Evolutionary conservation across 257 asterid species (phyloP).

Genomic region (Rauvolfia tetraphylla): DNA sequence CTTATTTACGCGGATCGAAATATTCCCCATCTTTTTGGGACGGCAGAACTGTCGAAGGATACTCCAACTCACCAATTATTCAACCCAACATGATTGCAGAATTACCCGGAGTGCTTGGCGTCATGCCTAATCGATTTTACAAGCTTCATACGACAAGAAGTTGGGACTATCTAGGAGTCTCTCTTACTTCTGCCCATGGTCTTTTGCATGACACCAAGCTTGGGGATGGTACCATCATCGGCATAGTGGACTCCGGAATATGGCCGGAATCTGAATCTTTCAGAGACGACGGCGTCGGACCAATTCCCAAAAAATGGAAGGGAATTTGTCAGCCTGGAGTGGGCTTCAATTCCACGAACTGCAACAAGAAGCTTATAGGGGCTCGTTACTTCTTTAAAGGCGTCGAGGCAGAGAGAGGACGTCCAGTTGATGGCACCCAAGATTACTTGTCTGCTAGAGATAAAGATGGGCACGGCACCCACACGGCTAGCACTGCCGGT

Average conservation of each 20-base stretch:
- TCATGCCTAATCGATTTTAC: slow-evolving; percentile 37
- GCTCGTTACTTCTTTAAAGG: slow-evolving; percentile 42
- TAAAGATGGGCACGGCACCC: slow-evolving; percentile 41
- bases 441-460: slow-evolving; percentile 42
- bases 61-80: neutral
- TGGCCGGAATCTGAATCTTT: slow-evolving; percentile 41
- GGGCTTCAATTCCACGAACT: slow-evolving; percentile 20
- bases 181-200: slow-evolving; percentile 26
- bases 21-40: no score
- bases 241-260: slow-evolving; percentile 45
- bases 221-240: slow-evolving; percentile 54
- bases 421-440: slow-evolving; percentile 12
- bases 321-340: slow-evolving; percentile 32
- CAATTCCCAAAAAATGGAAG: slow-evolving; percentile 44
- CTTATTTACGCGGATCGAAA: no score
- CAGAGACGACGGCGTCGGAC: slow-evolving; percentile 31
- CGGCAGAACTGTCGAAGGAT: neutral
- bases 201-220: slow-evolving; percentile 31
- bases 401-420: slow-evolving; percentile 17
- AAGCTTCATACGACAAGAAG: slow-evolving; percentile 57
- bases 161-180: slow-evolving; percentile 58
- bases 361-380: slow-evolving; percentile 41
- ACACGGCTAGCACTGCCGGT: slow-evolving; percentile 41
- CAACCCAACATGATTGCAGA: slow-evolving; percentile 21
- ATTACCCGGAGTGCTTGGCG: slow-evolving; percentile 43